Percentiles rank a stretch among this genome's conserved stretches.
phyloP scores from a whole-genome alignment of 2,329 filamentous ascomycete genomes.

The Hirsutella rhossiliensis region DNA sequence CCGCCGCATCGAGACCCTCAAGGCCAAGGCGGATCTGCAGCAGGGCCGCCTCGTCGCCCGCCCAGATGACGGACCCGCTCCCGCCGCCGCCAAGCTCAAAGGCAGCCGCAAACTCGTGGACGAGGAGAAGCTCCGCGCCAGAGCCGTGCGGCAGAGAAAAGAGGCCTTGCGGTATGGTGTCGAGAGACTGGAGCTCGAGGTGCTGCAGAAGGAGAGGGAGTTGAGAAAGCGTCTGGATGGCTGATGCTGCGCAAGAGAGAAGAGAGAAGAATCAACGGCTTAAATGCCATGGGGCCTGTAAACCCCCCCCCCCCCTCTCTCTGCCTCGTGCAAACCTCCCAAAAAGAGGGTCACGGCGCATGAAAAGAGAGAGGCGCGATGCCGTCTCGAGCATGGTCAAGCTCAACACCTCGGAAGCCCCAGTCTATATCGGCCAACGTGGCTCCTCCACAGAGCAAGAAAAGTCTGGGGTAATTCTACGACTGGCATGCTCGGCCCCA shows the following conservation, averaged over 20 bases:
- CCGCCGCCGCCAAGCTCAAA: constrained; percentile 7
- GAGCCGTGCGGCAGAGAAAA: constrained; percentile 65
- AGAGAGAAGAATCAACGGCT: not conserved
- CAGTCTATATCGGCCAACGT: not conserved
- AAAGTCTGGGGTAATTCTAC: not conserved
- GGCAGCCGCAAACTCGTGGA: constrained; percentile 32
- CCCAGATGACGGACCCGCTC: constrained; percentile 4
- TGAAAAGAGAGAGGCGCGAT: too few relatives aligned
- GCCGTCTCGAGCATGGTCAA: too few relatives aligned
- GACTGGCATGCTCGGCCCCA: not conserved
- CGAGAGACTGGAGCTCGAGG: constrained; percentile 73
- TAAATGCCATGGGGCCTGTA: not conserved
- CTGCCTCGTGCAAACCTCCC: too few relatives aligned
- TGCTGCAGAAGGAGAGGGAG: constrained; percentile 60
- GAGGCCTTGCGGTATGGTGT: constrained; percentile 80
- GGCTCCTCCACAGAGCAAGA: constrained; percentile 10
- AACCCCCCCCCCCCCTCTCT: too few relatives aligned
- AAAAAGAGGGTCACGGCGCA: too few relatives aligned
- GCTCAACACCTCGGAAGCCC: too few relatives aligned
- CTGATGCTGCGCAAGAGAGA: not conserved
- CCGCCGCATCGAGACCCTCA: constrained; percentile 70
- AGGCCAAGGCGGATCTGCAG: constrained; percentile 72
- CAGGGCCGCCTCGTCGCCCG: constrained; percentile 47
- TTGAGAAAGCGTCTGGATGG: constrained; percentile 32
- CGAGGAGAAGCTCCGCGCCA: constrained; percentile 37